Base-by-base conservation (phyloP, 768 basidiomycete genomes). In the Candolleomyces eurysporus region DNA sequence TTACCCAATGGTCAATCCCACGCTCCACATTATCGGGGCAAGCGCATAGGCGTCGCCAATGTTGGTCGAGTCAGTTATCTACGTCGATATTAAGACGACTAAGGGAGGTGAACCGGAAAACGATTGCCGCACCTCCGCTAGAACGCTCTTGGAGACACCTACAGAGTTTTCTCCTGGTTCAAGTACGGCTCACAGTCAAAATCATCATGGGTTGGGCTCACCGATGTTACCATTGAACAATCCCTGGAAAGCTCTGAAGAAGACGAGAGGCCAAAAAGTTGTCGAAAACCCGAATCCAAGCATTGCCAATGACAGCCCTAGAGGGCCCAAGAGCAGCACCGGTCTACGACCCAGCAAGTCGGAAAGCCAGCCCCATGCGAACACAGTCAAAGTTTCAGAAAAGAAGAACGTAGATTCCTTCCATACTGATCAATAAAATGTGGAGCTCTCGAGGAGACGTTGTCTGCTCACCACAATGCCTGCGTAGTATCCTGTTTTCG, bases 361-460 rank as follows among this genome's bases (percentile, higher is more conserved):
- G 2, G 81, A 79, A 16, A 76, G 65, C 60, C 75, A 70, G 5
- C 79, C 78, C 81, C 80, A 83, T 26, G 73, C 72, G n/a, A 82
- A 70, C 17, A 80, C 78, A 5, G 76, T 76, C 5, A 75, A 39
- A 21, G 74, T 74, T 68, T 83, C 79, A 13, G 79, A 71, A 30
- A 78, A 67, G 66, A 79, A 81, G 67, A 80, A 81, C 1, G 71
- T 67, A 6, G 80, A 81, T 70, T 79, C 77, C 79, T 81, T 13
- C n/a, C 2, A 43, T 11, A 11, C 42, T 43, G 2, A 13, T n/a
- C 13, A 43, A 43, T n/a, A 43, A 43, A 11, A 13, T n/a, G 42
- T 11, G 5, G 11, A n/a, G 13, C 42, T n/a, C 42, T 13, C n/a
- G 42, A 5, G 2, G 42, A 5, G 11, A 43, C 42, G 5, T 2